Base-by-base conservation (phyloP, 129 eudicot species). In the Erigeron canadensis region DNA sequence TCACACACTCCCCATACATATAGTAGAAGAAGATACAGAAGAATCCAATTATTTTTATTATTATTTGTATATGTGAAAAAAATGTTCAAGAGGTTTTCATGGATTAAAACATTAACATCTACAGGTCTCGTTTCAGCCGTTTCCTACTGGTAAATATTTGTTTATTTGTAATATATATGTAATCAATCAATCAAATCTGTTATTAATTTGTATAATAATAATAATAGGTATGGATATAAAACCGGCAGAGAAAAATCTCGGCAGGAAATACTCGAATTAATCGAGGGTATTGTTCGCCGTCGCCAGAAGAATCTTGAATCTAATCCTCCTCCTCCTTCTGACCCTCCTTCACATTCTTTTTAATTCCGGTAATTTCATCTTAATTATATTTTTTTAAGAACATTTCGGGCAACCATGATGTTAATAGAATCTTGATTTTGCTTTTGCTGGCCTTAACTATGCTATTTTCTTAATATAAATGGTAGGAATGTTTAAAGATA, bases 181-280 rank as follows among this genome's bases (percentile, higher is more conserved):
- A n/a, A n/a, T n/a, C n/a, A 21, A 59, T 57, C 62, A 12, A 10
- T 40, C 45, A 5, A 13, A n/a, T n/a, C n/a, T n/a, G n/a, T n/a
- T 61, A 37, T 57, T 3, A 6, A 15, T 39, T n/a, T 28, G 96
- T 94, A 94, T 53, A 96, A 94, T 94, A 96, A 81, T 94, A 28
- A 28, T 53, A 2, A 38, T 62, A 89, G 96, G 96, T 94, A 94
- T 53, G 98, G 98, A 23, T 94, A 84, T 80, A 94, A 89, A 96
- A 81, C 89, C 57, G 98, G 98, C 42, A 87, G 96, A 86, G 96
- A 94, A 75, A 80, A 92, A 1, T 84, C 95, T 19, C 88, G 98
- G n/a, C 89, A 94, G 82, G 93, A 89, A 84, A 83, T 94, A 9
- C 72, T 73, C 3, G 90, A 81, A 45, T 69, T 89, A 73, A 94